Conservation (phyloP, 129 eudicot genomes). For the Centaurea solstitialis region DNA sequence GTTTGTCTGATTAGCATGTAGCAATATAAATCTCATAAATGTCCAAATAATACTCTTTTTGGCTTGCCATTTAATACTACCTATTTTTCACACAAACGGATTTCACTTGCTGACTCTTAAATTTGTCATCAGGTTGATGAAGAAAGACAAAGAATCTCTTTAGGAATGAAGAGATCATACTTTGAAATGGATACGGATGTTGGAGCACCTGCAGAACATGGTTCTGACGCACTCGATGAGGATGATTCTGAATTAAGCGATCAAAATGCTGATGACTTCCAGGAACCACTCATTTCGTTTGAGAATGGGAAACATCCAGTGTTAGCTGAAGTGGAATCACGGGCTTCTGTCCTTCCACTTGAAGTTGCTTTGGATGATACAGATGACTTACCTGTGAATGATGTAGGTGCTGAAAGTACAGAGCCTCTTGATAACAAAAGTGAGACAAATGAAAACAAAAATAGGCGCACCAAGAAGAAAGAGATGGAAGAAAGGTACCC, state of each 20-base stretch:
- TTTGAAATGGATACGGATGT: conserved; percentile 30
- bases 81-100: neutral
- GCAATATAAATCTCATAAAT: neutral
- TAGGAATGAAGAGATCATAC: conserved; percentile 85
- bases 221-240: conserved; percentile 35
- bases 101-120: neutral
- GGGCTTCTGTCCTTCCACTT: conserved; percentile 81
- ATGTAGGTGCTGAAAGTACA: conserved; percentile 25
- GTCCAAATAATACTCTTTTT: neutral
- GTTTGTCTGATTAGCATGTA: neutral
- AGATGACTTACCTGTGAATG: conserved; percentile 43
- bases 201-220: conserved; percentile 27
- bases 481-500: conserved; percentile 71
- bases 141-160: conserved; percentile 65
- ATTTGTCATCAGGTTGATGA: conserved; percentile 61
- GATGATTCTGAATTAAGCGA: conserved; percentile 24
- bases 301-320: conserved; percentile 38
- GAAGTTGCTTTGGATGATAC: conserved; percentile 80
- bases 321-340: conserved; percentile 66
- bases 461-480: conserved; percentile 61
- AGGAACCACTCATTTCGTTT: conserved; percentile 19
- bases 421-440: conserved; percentile 34
- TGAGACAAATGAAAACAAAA: conserved; percentile 41
- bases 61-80: neutral
- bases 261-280: conserved; percentile 14